phyloP scores from a whole-genome alignment of 1,139 yeast species.

The Scheffersomyces parashehatae region DNA sequence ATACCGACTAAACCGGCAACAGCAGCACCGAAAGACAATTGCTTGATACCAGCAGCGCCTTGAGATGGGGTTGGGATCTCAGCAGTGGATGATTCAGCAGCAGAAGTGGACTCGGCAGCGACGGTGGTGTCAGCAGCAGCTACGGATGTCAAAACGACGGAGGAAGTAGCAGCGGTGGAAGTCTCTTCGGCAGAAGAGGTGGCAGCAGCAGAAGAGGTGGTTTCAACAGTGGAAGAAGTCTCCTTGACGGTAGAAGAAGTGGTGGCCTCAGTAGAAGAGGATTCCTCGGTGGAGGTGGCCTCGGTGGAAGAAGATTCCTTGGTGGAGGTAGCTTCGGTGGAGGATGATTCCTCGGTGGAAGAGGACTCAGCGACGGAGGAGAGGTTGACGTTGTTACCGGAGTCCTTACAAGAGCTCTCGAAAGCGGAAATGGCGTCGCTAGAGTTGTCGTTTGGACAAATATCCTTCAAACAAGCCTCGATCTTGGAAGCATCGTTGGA shows the following conservation, averaged over 20 bases:
- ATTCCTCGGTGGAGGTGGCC: slow-evolving; percentile 19
- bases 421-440: slow-evolving; percentile 60
- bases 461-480: slow-evolving; percentile 58
- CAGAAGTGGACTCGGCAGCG: slow-evolving; percentile 5
- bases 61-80: slow-evolving; percentile 6
- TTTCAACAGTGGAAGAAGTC: slow-evolving; percentile 12
- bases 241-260: neutral
- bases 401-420: slow-evolving; percentile 51
- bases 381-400: slow-evolving; percentile 15
- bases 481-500: slow-evolving; percentile 50
- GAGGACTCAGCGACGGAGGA: slow-evolving; percentile 7
- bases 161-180: slow-evolving; percentile 4
- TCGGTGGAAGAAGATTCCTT: slow-evolving; percentile 28
- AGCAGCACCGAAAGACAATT: slow-evolving; percentile 18
- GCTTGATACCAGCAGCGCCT: slow-evolving; percentile 11
- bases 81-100: slow-evolving; percentile 5
- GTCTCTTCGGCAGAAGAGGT: slow-evolving; percentile 9
- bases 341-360: slow-evolving; percentile 24
- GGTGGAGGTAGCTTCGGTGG: slow-evolving; percentile 30
- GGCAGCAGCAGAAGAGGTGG: slow-evolving; percentile 17
- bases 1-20: slow-evolving; percentile 17
- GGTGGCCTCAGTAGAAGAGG: slow-evolving; percentile 18
- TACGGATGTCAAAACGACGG: slow-evolving; percentile 2
- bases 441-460: slow-evolving; percentile 65
- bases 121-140: slow-evolving; percentile 7